Conservation (phyloP, 306 rosid species). For the Hippophae rhamnoides region DNA sequence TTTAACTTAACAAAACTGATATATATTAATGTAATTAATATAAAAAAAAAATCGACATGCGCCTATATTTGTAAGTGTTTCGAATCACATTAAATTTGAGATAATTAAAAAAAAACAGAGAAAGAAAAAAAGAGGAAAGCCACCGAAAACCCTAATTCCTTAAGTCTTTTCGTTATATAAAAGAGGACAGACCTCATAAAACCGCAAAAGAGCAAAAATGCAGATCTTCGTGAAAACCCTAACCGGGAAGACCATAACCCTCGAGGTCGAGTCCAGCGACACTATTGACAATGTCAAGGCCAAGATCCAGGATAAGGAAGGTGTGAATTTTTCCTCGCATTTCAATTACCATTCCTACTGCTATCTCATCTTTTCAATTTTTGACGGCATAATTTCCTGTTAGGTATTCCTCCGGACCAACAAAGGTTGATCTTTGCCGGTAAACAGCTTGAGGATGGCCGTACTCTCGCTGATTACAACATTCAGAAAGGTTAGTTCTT, state of each 20-base stretch:
- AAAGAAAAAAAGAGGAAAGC: too few relatives aligned
- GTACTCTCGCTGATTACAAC: constrained; percentile 92
- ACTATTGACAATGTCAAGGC: constrained; percentile 89
- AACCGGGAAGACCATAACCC: constrained; percentile 95
- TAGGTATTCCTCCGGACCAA: constrained; percentile 97
- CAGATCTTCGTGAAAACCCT: constrained; percentile 99
- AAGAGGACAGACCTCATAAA: too few relatives aligned
- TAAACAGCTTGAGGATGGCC: constrained; percentile 96
- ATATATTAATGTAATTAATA: too few relatives aligned
- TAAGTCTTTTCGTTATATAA: too few relatives aligned
- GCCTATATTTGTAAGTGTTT: too few relatives aligned
- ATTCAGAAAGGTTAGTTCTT: constrained; percentile 68
- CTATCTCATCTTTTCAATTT: neutral
- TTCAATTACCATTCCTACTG: neutral
- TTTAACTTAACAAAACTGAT: too few relatives aligned
- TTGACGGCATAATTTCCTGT: too few relatives aligned
- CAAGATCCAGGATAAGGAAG: constrained; percentile 97
- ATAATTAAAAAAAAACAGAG: too few relatives aligned
- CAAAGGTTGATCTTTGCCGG: constrained; percentile 94
- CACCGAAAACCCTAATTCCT: neutral
- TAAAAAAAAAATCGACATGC: too few relatives aligned
- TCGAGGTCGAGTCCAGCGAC: constrained; percentile 97
- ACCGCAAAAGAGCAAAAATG: constrained; percentile 24
- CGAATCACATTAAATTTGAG: too few relatives aligned
- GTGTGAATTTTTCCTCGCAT: constrained; percentile 11